A percentile compares a stretch with the other conserved stretches of the same genome.
These are phyloP conservation scores for Cyclostephanos invisitatus DNA, from an alignment of 108 stramenopile species.

Conservation along the genomic window DNA sequence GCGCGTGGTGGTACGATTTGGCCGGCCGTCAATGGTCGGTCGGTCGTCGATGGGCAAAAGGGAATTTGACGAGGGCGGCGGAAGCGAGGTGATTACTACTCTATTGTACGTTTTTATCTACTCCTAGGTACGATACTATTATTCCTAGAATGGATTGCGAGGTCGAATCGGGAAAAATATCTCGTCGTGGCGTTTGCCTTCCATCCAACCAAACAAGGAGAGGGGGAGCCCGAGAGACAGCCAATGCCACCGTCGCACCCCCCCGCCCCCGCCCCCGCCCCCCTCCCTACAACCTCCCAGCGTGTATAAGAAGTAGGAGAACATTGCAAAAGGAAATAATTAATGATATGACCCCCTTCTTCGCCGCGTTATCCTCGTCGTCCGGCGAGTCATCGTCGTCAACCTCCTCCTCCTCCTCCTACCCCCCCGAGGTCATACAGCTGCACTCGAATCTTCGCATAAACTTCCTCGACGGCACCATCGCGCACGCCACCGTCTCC, in stretches of 20 bases:
- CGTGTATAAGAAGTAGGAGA: too few species aligned
- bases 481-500: background rate
- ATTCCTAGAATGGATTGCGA: background rate
- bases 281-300: too few species aligned
- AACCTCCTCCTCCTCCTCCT: conserved; percentile 10
- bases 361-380: conserved; percentile 31
- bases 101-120: background rate
- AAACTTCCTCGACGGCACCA: conserved; percentile 14
- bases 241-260: too few species aligned
- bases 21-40: too few species aligned
- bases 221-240: too few species aligned
- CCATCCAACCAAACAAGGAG: too few species aligned
- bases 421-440: conserved; percentile 45
- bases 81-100: background rate
- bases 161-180: too few species aligned
- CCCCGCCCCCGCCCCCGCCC: too few species aligned
- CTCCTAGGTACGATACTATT: too few species aligned
- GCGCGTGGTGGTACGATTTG: background rate
- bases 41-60: background rate
- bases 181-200: too few species aligned
- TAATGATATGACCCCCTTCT: conserved; percentile 21
- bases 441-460: conserved; percentile 24
- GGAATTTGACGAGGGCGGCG: background rate
- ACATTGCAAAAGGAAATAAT: background rate
- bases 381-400: conserved; percentile 3